Evolutionary conservation across 768 basidiomycete genomes (phyloP), one percentile per base, ranked within the genome.

Genomic region (Daedaleopsis sinensis): DNA sequence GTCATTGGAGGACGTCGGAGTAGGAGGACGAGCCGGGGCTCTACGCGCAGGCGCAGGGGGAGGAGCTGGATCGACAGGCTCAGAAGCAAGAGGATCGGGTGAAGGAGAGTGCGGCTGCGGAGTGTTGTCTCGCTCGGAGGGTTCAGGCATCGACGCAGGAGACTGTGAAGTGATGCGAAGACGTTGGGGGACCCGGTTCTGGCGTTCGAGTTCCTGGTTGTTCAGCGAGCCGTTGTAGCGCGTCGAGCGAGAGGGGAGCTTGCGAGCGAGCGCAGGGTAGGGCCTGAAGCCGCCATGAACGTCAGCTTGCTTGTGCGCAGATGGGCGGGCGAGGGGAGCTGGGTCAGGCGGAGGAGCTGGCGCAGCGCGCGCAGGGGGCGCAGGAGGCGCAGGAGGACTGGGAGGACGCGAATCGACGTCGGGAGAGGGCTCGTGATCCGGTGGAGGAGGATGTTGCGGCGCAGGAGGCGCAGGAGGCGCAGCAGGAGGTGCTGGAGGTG

Each of bases 401-500:
- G 36, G 56, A 23, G 56, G 9, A 23, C 37, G 36, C 21, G 13
- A 27, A 49, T 38, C 13, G 8, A 35, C 36, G 21, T 46, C 48
- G 11, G 47, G 48, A 27, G 48, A 43, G 37, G 36, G 47, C 47
- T 18, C 36, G 57, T 42, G 24, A 43, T 18, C 11, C 38, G 57
- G 16, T 21, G 56, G 47, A n/a, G 58, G 21, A 43, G 42, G 32
- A 16, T 42, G 5, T 42, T 42, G 39, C 55, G 10, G 55, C 9
- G 18, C 23, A 21, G 49, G 47, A 23, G 47, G 36, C 1, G 48
- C 48, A 50, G 32, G 27, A 16, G 47, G 44, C 4, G 37, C 52
- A 21, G 46, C 52, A 37, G 59, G 59, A 55, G 52, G 46, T 37
- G 52, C 52, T 23, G 57, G 57, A 58, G 58, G 58, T 53, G 59